These are phyloP conservation scores for carrot (Daucus carota) DNA, from an alignment of 129 eudicot species.

Conservation along the genomic window DH1_v3.0 NC_030383.2:11805001-11805500, in stretches of 20 bases:
- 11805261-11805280: constrained; percentile 80
- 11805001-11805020: not conserved
- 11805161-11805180: not conserved
- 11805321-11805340: constrained; percentile 51
- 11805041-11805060: not conserved
- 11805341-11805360: constrained; percentile 34
- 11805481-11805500: constrained; percentile 81
- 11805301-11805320: constrained; percentile 55
- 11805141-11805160: not conserved
- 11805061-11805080: not conserved
- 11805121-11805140: not conserved
- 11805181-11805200: not conserved
- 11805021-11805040: constrained; percentile 1
- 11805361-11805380: constrained; percentile 26
- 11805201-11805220: not conserved
- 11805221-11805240: constrained; percentile 70
- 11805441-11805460: constrained; percentile 81
- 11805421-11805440: constrained; percentile 66
- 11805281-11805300: constrained; percentile 89
- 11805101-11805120: not conserved
- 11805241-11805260: constrained; percentile 71
- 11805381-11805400: constrained; percentile 26
- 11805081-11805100: not conserved
- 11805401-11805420: constrained; percentile 55
- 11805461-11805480: constrained; percentile 77